A percentile compares a stretch with the other conserved stretches of the same genome.
These are phyloP conservation scores for Geoglossum cookeanum DNA, from an alignment of 2,329 filamentous ascomycete genomes.

Conservation along the genomic window DNA sequence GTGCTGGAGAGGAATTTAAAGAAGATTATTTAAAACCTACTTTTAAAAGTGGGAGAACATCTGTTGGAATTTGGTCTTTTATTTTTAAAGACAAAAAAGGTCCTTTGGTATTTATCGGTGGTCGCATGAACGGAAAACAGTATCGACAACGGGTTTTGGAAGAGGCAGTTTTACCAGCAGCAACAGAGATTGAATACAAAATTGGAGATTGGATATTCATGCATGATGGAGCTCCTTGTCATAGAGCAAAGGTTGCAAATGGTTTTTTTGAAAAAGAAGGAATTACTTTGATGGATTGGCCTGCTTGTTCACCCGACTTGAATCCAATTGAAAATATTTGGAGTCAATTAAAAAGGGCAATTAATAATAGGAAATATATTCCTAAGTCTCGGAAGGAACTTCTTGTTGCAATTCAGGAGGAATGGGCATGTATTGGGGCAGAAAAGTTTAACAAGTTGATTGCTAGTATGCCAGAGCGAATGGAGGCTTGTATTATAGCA, in stretches of 20 bases:
- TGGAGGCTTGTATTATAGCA: no score
- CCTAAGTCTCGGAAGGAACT: not conserved
- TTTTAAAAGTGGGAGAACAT: not conserved
- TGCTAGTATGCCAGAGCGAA: no score
- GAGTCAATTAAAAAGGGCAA: conserved; percentile 8
- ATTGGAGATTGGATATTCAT: not conserved
- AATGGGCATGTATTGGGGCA: not conserved
- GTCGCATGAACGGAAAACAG: not conserved
- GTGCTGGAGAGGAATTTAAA: not conserved
- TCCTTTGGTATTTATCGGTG: not conserved
- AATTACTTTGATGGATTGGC: conserved; percentile 9
- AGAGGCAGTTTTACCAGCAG: conserved; percentile 17
- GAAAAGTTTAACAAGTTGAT: not conserved
- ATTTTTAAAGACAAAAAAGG: not conserved
- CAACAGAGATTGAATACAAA: conserved; percentile 31
- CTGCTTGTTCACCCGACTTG: conserved; percentile 11
- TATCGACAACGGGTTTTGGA: not conserved
- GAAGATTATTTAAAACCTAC: not conserved
- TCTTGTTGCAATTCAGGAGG: not conserved
- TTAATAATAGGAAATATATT: conserved; percentile 3
- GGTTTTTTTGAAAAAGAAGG: conserved; percentile 7
- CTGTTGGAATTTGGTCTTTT: not conserved
- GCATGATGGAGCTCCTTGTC: not conserved
- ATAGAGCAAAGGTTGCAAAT: not conserved
- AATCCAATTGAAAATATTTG: conserved; percentile 12